Conservation (phyloP, 2,329 filamentous ascomycete species). For the Pseudogymnoascus sp. region DNA sequence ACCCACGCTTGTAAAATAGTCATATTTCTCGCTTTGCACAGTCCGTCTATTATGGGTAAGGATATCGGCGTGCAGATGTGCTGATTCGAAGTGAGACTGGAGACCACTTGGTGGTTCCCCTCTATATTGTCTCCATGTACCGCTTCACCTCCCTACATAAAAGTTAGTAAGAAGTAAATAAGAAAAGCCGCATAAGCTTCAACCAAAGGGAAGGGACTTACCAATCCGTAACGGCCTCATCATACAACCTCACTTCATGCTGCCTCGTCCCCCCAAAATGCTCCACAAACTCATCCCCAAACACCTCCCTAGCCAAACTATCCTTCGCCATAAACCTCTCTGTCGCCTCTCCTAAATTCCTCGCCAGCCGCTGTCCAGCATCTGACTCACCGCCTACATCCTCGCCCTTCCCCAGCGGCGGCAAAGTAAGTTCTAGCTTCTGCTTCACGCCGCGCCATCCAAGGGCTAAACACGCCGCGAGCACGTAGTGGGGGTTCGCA, state of each 20-base stretch:
- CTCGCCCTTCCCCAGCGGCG: slow-evolving; percentile 77
- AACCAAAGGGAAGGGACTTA: slow-evolving; percentile 39
- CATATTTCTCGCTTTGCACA: background rate
- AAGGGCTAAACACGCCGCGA: slow-evolving; percentile 76
- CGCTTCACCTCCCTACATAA: background rate
- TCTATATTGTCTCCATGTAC: background rate
- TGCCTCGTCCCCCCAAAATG: slow-evolving; percentile 88
- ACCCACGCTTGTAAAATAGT: background rate
- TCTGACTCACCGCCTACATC: slow-evolving; percentile 67
- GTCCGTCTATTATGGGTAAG: background rate
- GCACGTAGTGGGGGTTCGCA: slow-evolving; percentile 78
- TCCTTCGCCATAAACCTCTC: slow-evolving; percentile 65
- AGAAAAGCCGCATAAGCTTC: background rate
- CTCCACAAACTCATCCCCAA: slow-evolving; percentile 92
- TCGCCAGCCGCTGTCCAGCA: slow-evolving; percentile 69
- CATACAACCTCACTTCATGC: slow-evolving; percentile 84
- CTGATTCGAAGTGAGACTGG: background rate
- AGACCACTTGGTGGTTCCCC: background rate
- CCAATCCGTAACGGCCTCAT: slow-evolving; percentile 97
- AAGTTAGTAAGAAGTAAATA: background rate
- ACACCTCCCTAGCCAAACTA: slow-evolving; percentile 85
- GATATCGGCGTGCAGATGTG: background rate
- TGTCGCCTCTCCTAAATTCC: slow-evolving; percentile 77
- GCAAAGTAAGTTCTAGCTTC: slow-evolving; percentile 73
- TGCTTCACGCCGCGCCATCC: slow-evolving; percentile 90